These are phyloP conservation scores for Solanum pimpinellifolium DNA, from an alignment of 257 asterid species.

Conservation along the genomic window DNA sequence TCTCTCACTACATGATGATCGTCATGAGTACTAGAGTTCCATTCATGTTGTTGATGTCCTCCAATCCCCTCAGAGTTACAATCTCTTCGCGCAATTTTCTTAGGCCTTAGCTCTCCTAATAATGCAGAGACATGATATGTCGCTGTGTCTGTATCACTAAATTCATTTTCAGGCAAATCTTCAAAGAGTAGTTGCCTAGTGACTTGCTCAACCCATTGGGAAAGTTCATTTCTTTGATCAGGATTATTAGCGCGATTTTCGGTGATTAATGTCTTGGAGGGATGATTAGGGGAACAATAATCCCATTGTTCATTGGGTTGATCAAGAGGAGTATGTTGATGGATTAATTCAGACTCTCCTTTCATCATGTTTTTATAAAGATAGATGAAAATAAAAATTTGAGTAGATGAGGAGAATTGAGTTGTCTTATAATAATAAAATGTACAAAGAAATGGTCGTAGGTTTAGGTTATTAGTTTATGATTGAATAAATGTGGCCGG, in stretches of 20 bases:
- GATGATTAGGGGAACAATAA: background rate
- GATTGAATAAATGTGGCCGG: conserved; percentile 46
- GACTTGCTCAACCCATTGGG: conserved; percentile 67
- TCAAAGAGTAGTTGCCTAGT: conserved; percentile 49
- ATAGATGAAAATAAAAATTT: background rate
- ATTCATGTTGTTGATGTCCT: background rate
- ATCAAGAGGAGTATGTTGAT: background rate
- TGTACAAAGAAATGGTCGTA: conserved; percentile 10
- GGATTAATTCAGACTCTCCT: conserved; percentile 14
- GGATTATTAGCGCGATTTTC: background rate
- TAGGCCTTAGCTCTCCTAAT: conserved; percentile 25
- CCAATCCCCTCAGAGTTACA: conserved; percentile 8
- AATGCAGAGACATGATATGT: conserved; percentile 8
- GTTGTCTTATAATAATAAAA: background rate
- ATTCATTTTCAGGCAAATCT: conserved; percentile 33
- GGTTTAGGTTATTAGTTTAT: background rate
- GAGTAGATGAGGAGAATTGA: background rate
- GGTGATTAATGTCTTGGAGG: background rate
- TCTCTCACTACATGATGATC: background rate
- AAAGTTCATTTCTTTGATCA: conserved; percentile 30
- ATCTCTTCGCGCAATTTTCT: conserved; percentile 15
- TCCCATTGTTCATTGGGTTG: conserved; percentile 28
- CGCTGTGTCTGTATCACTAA: background rate
- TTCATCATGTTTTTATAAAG: conserved; percentile 9
- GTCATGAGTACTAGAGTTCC: background rate